Evolutionary conservation across 2,329 filamentous ascomycete genomes (phyloP), one percentile per base, ranked within the genome.

Genomic region (Aureobasidium subglaciale): DNA sequence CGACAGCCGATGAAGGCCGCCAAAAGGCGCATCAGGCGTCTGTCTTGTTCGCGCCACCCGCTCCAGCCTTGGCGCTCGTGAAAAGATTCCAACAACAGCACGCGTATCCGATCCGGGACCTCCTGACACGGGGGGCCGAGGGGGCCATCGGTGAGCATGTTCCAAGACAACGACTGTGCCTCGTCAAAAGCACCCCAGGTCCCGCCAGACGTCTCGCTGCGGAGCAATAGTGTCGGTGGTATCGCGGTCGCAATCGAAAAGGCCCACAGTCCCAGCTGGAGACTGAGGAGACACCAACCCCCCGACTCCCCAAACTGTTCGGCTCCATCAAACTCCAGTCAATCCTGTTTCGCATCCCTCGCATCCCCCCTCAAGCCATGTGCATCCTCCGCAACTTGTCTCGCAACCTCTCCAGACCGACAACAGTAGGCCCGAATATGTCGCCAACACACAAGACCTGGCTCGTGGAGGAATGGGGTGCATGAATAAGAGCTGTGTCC

Each of bases 171-270:
- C n/a, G n/a, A n/a, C 32, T 16, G 24, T 43, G 5, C 32, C 22
- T 50, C 35, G 16, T 52, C 6, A 30, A 37, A 29, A 22, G 9
- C 10, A 5, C 27, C 48, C 48, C 48, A 16, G 16, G 34, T 52
- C 34, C 48, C 48, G 48, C 34, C 29, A 41, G 41, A 40, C 48
- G 35, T 43, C n/a, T 29, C n/a, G 48, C 35, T 52, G 37, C 38
- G 50, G 29, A 43, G 50, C 11, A 54, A 54, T 54, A 54, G 50
- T 43, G 50, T 35, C 50, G 50, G 50, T 38, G 50, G 50, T 54
- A 54, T 54, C 50, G 50, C 50, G 50, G 50, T 41, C 35, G 22
- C 48, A 52, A 52, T 52, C 24, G 41, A 52, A 41, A 41, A 18
- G n/a, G 20, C 20, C 41, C 41, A 18, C 34, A 18, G 27, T 9